These are phyloP conservation scores for Isatis tinctoria DNA, from an alignment of 345 rosid species.

Conservation along the genomic window DNA sequence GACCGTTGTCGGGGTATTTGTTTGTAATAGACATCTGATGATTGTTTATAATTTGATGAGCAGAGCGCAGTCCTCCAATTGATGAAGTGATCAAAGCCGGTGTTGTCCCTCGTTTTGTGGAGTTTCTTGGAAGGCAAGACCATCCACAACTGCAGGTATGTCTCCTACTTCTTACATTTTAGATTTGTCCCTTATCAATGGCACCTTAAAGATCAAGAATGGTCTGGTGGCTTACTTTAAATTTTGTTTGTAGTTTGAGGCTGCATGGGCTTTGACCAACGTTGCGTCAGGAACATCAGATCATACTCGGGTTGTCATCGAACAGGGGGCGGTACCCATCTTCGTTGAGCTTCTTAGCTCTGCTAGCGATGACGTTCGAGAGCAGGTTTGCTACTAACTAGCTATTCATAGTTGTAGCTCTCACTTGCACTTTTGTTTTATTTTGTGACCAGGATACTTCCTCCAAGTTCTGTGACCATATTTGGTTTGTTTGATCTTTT, in stretches of 20 bases:
- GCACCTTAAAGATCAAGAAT: not conserved
- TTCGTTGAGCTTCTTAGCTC: conserved; percentile 79
- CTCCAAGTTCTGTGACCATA: not conserved
- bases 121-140: conserved; percentile 76
- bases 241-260: conserved; percentile 59
- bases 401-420: not conserved
- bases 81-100: conserved; percentile 84
- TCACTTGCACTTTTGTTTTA: conserved; percentile 1
- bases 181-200: not conserved
- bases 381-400: conserved; percentile 53
- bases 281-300: conserved; percentile 90
- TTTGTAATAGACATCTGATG: conserved; percentile 9
- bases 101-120: conserved; percentile 73
- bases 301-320: conserved; percentile 77
- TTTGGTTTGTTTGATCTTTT: not conserved
- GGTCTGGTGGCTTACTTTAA: conserved; percentile 6
- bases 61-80: conserved; percentile 86
- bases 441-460: not conserved
- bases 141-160: conserved; percentile 69
- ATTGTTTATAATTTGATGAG: conserved; percentile 11
- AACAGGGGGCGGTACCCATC: conserved; percentile 74
- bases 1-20: not conserved
- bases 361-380: conserved; percentile 81
- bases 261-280: conserved; percentile 92
- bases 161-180: conserved; percentile 8